Evolutionary conservation across 1,284 basidiomycete genomes (phyloP), one percentile per base, ranked within the genome.

Genomic region (Hypsizygus ulmarius): DNA sequence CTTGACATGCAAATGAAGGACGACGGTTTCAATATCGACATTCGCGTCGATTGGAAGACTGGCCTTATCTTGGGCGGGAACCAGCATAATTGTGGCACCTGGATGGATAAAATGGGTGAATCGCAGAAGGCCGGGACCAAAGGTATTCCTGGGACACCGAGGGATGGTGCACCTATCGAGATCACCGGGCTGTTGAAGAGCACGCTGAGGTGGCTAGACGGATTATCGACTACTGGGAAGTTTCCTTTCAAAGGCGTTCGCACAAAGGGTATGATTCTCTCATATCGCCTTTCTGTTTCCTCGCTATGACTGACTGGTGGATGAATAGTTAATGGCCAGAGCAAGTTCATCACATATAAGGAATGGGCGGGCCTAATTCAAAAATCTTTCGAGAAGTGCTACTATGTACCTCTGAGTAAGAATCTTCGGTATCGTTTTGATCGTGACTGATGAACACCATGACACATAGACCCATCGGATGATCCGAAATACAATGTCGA

Each of bases 81-180:
- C 68, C 72, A 77, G 50, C 76, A 81, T 68, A 91, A 91, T 58
- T 91, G 87, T 60, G 91, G 92, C 29, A 95, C 93, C 0, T 96
- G 93, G 93, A 93, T 94, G 91, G 93, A 96, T 73, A 96, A 96
- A 78, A 96, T 93, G 89, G 94, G 94, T 35, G 93, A 94, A 61
- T 93, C 89, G 1, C 75, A 74, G 50, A 90, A 87, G 60, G 95
- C 97, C 6, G 92, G 93, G 2, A 98, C 91, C 54, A 96, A 95
- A 68, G 97, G 96, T 15, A 70, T 89, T 19, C 96, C 96, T 4
- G 96, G 93, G 10, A 96, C 95, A 0, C 94, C 96, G 1, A 78
- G 96, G 56, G 95, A 99, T 65, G 96, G 96, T 12, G 92, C 96
- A 0, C 94, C 96, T 0, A 78, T 99, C 29, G 96, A 99, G 70